These are phyloP conservation scores for Colletotrichum spaethianum DNA, from an alignment of 2,329 filamentous ascomycete species.

Conservation along the genomic window DNA sequence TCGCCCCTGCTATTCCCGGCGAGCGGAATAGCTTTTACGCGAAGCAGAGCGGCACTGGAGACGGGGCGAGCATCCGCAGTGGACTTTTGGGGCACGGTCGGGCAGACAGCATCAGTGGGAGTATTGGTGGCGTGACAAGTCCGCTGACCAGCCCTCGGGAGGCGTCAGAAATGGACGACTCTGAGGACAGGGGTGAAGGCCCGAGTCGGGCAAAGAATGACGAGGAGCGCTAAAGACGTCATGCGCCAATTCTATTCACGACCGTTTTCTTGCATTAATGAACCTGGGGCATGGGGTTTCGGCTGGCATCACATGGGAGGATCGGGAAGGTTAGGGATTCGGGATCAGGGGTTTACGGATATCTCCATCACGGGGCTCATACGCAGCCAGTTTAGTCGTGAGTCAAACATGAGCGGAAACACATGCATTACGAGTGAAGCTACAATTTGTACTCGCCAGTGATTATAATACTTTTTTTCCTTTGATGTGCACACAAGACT, in stretches of 20 bases:
- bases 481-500: neutral
- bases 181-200: conserved; percentile 52
- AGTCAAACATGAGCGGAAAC: conserved; percentile 21
- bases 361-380: conserved; percentile 23
- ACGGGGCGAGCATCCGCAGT: conserved; percentile 84
- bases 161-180: conserved; percentile 45
- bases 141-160: conserved; percentile 73
- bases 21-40: conserved; percentile 89
- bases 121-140: conserved; percentile 74
- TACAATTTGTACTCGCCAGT: neutral
- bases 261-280: conserved; percentile 31
- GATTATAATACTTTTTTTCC: neutral
- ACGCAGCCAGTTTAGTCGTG: conserved; percentile 13
- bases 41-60: conserved; percentile 69
- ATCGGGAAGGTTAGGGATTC: conserved; percentile 3
- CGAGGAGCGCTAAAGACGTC: conserved; percentile 33
- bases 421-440: conserved; percentile 34
- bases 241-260: neutral
- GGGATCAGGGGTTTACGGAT: conserved; percentile 25
- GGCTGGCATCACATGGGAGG: conserved; percentile 27
- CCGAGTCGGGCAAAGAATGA: conserved; percentile 50
- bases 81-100: conserved; percentile 82
- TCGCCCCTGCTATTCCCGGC: conserved; percentile 75
- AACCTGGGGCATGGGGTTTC: conserved; percentile 2
- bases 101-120: conserved; percentile 86